Percentiles rank a stretch among this genome's conserved stretches.
Conservation (phyloP, 306 rosid genomes). For the Canavalia ensiformis region DNA sequence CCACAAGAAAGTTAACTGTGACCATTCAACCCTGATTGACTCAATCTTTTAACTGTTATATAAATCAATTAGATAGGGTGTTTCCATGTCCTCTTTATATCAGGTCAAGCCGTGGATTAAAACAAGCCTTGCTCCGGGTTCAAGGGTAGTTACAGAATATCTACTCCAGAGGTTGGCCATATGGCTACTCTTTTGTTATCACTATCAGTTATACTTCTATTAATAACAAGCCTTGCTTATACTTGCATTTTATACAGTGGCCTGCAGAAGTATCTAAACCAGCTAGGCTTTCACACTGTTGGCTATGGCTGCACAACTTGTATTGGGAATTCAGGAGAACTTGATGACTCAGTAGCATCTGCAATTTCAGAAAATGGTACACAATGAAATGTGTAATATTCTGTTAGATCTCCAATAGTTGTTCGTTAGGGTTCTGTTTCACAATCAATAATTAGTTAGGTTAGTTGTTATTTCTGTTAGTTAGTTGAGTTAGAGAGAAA, state of each 20-base stretch:
- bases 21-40: not conserved
- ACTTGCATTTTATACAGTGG: slow-evolving; percentile 37
- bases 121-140: slow-evolving; percentile 62
- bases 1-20: not conserved
- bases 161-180: slow-evolving; percentile 46
- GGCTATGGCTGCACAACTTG: slow-evolving; percentile 66
- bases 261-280: slow-evolving; percentile 46
- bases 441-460: no score
- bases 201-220: not conserved
- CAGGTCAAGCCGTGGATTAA: slow-evolving; percentile 57
- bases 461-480: no score
- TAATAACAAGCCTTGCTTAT: slow-evolving; percentile 7
- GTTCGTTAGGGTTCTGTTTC: no score
- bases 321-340: slow-evolving; percentile 64
- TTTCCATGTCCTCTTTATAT: slow-evolving; percentile 8
- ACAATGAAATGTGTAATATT: not conserved
- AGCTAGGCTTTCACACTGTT: slow-evolving; percentile 53
- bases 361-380: slow-evolving; percentile 48
- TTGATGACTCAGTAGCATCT: slow-evolving; percentile 57
- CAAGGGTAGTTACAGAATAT: slow-evolving; percentile 54
- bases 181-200: slow-evolving; percentile 1
- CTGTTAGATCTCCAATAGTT: no score
- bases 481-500: no score
- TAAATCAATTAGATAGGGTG: not conserved
- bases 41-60: not conserved